phyloP scores from a whole-genome alignment of 352 stramenopile species.

The Chrysophaeum taylorii region DNA sequence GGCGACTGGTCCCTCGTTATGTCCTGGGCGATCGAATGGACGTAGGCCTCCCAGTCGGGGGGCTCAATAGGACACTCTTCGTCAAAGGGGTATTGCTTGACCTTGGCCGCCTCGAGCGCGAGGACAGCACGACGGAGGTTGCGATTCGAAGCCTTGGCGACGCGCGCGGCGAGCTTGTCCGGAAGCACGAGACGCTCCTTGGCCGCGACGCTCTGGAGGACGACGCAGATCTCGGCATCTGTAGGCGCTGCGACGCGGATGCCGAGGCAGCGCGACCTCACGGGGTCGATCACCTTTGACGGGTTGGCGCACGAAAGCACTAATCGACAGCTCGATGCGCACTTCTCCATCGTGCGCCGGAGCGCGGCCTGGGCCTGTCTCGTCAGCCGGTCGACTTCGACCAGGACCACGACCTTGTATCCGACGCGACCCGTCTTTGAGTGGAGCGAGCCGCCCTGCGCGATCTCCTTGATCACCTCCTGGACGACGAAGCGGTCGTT shows the following conservation, averaged over 20 bases:
- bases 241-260: constrained; percentile 81
- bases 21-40: constrained; percentile 77
- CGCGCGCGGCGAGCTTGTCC: constrained; percentile 73
- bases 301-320: constrained; percentile 93
- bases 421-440: neutral
- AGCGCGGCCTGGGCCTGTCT: constrained; percentile 92
- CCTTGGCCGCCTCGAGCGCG: constrained; percentile 86
- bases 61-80: constrained; percentile 63
- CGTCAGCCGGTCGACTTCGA: constrained; percentile 92
- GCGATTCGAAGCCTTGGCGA: constrained; percentile 75
- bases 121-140: constrained; percentile 91
- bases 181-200: constrained; percentile 78
- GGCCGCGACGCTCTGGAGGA: constrained; percentile 79
- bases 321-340: constrained; percentile 83
- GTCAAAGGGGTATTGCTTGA: constrained; percentile 62
- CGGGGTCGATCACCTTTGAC: constrained; percentile 92
- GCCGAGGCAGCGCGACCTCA: constrained; percentile 86
- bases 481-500: constrained; percentile 94
- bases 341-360: constrained; percentile 93
- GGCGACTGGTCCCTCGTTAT: constrained; percentile 89
- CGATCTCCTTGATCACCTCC: constrained; percentile 99
- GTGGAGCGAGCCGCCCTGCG: constrained; percentile 31
- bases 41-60: constrained; percentile 95
- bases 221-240: constrained; percentile 62
- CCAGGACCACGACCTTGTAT: constrained; percentile 85